Evolutionary conservation across 306 rosid species (phyloP).

Genomic region (Sesbania bispinosa): DNA sequence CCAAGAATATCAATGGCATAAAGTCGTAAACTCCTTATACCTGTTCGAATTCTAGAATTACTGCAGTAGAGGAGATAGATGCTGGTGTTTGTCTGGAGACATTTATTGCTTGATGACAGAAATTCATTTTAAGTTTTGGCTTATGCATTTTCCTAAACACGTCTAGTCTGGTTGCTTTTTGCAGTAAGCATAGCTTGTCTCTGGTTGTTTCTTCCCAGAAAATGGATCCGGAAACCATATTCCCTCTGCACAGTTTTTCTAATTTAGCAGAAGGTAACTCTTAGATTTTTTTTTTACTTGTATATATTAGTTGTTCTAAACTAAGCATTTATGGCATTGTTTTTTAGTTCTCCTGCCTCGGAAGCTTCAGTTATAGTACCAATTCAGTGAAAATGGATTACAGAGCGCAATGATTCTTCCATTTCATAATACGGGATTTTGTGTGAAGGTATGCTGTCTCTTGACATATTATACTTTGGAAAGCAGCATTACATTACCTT

Average conservation of each 20-base stretch:
- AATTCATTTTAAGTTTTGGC: slow-evolving; percentile 2
- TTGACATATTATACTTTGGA: background rate
- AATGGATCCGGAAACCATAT: slow-evolving; percentile 51
- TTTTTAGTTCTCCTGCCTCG: slow-evolving; percentile 63
- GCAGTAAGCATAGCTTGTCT: slow-evolving; percentile 66
- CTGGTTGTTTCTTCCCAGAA: slow-evolving; percentile 50
- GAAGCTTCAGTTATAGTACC: slow-evolving; percentile 34
- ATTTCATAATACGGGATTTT: slow-evolving; percentile 6
- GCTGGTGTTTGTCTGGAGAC: background rate
- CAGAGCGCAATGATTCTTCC: slow-evolving; percentile 28
- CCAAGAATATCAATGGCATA: too few species aligned
- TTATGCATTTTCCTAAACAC: slow-evolving; percentile 14
- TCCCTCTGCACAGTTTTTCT: slow-evolving; percentile 62
- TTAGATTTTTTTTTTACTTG: background rate
- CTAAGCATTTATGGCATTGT: slow-evolving; percentile 17
- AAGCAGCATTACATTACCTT: slow-evolving; percentile 1
- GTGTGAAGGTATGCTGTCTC: slow-evolving; percentile 34
- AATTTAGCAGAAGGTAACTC: slow-evolving; percentile 64
- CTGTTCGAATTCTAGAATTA: background rate
- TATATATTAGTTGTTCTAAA: slow-evolving; percentile 2
- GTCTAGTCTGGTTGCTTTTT: slow-evolving; percentile 34
- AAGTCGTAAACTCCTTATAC: background rate
- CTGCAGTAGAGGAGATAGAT: background rate
- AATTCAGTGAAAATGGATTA: slow-evolving; percentile 5
- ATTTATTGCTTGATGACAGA: background rate